Percentiles rank a stretch among this genome's conserved stretches.
Conservation (phyloP, 2,329 filamentous ascomycete species). For the Hypoxylon sp. region DNA sequence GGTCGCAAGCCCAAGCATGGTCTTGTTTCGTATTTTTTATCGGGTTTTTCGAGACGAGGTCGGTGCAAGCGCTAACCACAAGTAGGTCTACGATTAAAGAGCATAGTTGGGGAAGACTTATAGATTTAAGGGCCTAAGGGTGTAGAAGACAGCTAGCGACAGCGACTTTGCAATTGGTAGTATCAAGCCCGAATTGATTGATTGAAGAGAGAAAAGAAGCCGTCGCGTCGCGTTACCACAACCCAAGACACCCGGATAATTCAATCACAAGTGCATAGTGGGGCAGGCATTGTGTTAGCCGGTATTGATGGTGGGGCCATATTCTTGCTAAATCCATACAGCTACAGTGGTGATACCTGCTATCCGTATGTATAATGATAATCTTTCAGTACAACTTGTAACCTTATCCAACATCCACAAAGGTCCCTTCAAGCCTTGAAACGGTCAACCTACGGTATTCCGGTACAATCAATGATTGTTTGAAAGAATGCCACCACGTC, state of each 20-base stretch:
- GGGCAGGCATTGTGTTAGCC: slow-evolving; percentile 18
- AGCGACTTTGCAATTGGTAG: slow-evolving; percentile 8
- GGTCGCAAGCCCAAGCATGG: slow-evolving; percentile 42
- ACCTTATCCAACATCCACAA: background rate
- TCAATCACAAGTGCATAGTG: slow-evolving; percentile 12
- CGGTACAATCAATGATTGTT: background rate
- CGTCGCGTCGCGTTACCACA: slow-evolving; percentile 44
- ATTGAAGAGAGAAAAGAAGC: slow-evolving; percentile 5
- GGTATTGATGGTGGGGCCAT: background rate
- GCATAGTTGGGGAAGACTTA: slow-evolving; percentile 35
- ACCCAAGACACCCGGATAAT: background rate
- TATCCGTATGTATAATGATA: background rate
- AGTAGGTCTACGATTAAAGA: slow-evolving; percentile 38
- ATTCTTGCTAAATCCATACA: background rate
- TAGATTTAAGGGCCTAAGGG: slow-evolving; percentile 6
- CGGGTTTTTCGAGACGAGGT: slow-evolving; percentile 17
- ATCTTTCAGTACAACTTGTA: background rate
- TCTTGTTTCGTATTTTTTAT: slow-evolving; percentile 22
- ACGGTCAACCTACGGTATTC: slow-evolving; percentile 8
- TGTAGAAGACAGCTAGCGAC: background rate
- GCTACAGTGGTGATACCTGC: background rate
- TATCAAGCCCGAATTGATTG: slow-evolving; percentile 4
- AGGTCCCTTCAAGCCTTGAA: slow-evolving; percentile 10
- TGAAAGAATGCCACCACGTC: slow-evolving; percentile 55
- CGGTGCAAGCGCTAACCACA: slow-evolving; percentile 46